Evolutionary conservation across 345 rosid species (phyloP), one percentile per base, ranked within the genome.

Genomic region (Physaria fendleri): DNA sequence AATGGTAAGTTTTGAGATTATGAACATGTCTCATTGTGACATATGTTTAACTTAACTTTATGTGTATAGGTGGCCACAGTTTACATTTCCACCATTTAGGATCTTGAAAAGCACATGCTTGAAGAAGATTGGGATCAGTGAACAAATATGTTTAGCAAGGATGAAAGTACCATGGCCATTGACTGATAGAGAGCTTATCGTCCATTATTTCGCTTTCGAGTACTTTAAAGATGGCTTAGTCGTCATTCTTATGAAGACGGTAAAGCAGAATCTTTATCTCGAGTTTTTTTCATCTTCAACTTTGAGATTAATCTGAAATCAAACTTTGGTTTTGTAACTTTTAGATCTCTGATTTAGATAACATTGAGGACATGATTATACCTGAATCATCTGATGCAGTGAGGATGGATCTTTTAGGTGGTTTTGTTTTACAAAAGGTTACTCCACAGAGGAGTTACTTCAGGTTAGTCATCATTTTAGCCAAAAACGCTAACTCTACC

Each of bases 161-260:
- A 72, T 90, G 95, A 94, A 94, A 90, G 81, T 87, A 47, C 56
- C 95, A 8, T 94, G 99, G 99, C 99, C 96, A 20, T 65, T 94
- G 35, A 55, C 87, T 28, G 71, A 85, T 27, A 79, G 99, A 79
- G 99, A 94, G 77, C 79, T 84, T 4, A 37, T 90, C 42, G 73
- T 87, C 41, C 95, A 85, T 65, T 90, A 57, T 66, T 84, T 83
- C 56, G 14, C 60, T 45, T 82, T 94, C 12, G 93, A 94, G 59
- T 82, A 77, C 80, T 72, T 78, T 53, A 72, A 85, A 71, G 96
- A 94, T 58, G 97, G 75, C 64, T 73, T 94, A 45, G 35, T 82
- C 17, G 50, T 94, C 10, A 74, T 76, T 59, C 72, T 94, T 4
- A 0, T 82, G 7, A 90, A 82, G 76, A 51, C 97, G 80, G 99